A percentile compares a stretch with the other conserved stretches of the same genome.
phyloP scores from a whole-genome alignment of 2,329 filamentous ascomycete species.

The Xylariaceae sp. region DNA sequence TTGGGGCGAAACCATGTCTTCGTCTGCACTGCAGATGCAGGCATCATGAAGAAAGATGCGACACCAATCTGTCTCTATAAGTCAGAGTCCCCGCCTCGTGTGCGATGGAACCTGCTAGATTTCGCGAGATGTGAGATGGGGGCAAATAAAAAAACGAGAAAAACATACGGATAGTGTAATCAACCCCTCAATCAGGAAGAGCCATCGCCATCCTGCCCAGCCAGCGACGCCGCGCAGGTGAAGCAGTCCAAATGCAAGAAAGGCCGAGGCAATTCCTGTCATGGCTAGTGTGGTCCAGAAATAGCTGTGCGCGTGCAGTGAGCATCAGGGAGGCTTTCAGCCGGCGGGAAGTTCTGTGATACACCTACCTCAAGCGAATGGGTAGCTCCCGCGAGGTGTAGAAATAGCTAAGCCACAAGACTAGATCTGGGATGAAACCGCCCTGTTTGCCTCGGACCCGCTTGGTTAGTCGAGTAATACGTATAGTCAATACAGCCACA shows the following conservation, averaged over 20 bases:
- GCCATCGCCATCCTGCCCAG: constrained; percentile 36
- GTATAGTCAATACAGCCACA: neutral
- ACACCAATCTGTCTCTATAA: constrained; percentile 32
- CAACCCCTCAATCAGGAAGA: constrained; percentile 49
- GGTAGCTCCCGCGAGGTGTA: constrained; percentile 30
- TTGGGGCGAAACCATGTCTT: constrained; percentile 41
- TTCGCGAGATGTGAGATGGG: neutral
- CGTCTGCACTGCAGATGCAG: constrained; percentile 38
- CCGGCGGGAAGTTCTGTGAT: neutral
- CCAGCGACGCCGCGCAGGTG: constrained; percentile 30
- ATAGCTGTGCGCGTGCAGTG: constrained; percentile 16
- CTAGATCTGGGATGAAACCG: constrained; percentile 27
- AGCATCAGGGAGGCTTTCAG: neutral
- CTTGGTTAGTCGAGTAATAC: too few relatives aligned
- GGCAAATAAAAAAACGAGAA: too few relatives aligned
- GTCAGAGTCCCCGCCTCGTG: too few relatives aligned
- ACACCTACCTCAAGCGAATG: constrained; percentile 27
- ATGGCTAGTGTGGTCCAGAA: constrained; percentile 31
- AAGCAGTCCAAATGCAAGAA: constrained; percentile 30
- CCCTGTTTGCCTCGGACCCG: constrained; percentile 11
- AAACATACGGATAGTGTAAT: constrained; percentile 37
- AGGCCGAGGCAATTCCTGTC: constrained; percentile 25
- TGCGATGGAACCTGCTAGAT: too few relatives aligned
- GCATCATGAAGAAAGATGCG: constrained; percentile 45
- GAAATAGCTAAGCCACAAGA: constrained; percentile 27